Base-by-base conservation (phyloP, 1,284 basidiomycete genomes). In the Porogramme epimiltina region DNA sequence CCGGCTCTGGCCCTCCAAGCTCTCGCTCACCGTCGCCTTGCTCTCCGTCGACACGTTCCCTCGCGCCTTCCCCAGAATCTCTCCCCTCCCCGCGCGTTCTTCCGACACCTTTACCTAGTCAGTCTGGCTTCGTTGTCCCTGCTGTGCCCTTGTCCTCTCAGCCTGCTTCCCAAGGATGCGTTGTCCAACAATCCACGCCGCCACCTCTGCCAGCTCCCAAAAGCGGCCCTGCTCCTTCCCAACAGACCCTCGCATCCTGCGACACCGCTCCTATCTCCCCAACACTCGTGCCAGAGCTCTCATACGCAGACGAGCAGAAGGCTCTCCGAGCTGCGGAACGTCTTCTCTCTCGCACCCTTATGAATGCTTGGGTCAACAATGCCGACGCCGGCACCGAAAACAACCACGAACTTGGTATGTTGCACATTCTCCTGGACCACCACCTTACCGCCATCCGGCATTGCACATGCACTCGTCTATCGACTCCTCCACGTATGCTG, bases 271-370 rank as follows among this genome's bases (percentile, higher is more conserved):
- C 11, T 40, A 36, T 52, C 36, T 47, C 56, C 16, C 47, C 40
- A 53, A 60, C 46, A 45, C 57, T 47, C 64, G 36, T 51, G 36
- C 69, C 45, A 62, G 15, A 33, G 4, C 53, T 47, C 26, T 62
- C 63, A 15, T 56, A 70, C 23, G 72, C 75, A 1, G 77, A 81
- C 50, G 75, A 80, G 50, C 77, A 83, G 51, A 73, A 73, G 26
- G 66, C 70, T 4, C 65, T 85, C 25, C 74, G 78, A 26, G 69
- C 70, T 5, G 82, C 82, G 3, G 85, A 88, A 52, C 77, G 85
- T 5, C 70, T 83, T 25, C 69, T 89, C 11, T 81, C 84, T 1
- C 80, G 80, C 42, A 80, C 79, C 0, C 78, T 89, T n/a, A 81
- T 82, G 16, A 71, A 68, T 41, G 75, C 76, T 4, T 75, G 74